A percentile compares a stretch with the other conserved stretches of the same genome.
Evolutionary conservation across 163 green algal species (phyloP).

Genomic region (Coccomyxa subellipsoidea): DNA sequence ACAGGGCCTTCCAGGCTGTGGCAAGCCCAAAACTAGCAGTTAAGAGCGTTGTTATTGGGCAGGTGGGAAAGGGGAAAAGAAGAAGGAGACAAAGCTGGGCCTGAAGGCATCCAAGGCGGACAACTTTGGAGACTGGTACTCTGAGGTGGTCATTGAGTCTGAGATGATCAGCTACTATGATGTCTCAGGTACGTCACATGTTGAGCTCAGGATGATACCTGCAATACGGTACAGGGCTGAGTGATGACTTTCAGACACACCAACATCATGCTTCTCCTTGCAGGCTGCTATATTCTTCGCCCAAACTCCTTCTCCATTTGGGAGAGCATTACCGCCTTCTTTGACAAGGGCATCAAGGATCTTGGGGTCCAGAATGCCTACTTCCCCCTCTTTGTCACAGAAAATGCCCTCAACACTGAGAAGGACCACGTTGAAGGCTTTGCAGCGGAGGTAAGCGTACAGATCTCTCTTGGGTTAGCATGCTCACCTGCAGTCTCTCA

Average conservation of each 20-base stretch:
- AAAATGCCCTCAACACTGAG: conserved; percentile 92
- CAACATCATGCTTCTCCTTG: too few species aligned
- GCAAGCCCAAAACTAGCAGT: background rate
- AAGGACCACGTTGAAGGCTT: conserved; percentile 98
- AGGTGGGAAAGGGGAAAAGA: conserved; percentile 27
- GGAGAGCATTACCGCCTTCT: conserved; percentile 84
- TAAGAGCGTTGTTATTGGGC: background rate
- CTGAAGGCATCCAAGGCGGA: conserved; percentile 70
- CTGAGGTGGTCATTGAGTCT: conserved; percentile 75
- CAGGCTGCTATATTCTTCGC: conserved; percentile 97
- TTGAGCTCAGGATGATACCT: background rate
- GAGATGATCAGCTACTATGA: conserved; percentile 95
- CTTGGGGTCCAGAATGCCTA: conserved; percentile 95
- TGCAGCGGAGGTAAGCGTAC: conserved; percentile 51
- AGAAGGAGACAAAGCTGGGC: conserved; percentile 87
- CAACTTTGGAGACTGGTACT: conserved; percentile 87
- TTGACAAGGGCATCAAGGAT: conserved; percentile 90
- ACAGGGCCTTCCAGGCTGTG: background rate
- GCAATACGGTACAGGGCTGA: background rate
- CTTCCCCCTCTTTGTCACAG: conserved; percentile 98
- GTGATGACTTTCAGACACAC: background rate
- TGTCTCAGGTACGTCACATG: conserved; percentile 58
- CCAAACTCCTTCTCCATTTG: conserved; percentile 94
- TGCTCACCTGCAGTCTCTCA: too few species aligned
- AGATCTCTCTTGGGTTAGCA: too few species aligned